Evolutionary conservation across 352 stramenopile species (phyloP).

Genomic region (Phytophthora pluvialis): DNA sequence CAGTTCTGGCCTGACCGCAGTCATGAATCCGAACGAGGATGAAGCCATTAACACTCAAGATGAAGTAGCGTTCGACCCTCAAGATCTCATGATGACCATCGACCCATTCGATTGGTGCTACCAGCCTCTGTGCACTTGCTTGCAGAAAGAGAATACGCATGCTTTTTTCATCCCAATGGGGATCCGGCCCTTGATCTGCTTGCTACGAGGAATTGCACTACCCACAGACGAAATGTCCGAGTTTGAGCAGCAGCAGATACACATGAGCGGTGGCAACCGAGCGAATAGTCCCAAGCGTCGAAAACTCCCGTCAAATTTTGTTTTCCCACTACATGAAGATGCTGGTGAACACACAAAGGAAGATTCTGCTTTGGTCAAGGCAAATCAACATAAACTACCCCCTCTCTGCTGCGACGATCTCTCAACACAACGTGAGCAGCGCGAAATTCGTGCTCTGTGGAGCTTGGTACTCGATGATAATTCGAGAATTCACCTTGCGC

Average conservation of each 20-base stretch:
- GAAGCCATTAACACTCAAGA: not conserved
- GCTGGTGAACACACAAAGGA: slow-evolving; percentile 1
- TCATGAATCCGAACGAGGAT: not conserved
- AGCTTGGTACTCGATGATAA: slow-evolving; percentile 8
- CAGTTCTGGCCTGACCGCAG: not conserved
- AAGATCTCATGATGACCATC: slow-evolving; percentile 50
- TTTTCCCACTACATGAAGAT: slow-evolving; percentile 25
- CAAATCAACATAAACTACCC: slow-evolving; percentile 2
- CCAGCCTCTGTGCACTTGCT: slow-evolving; percentile 33
- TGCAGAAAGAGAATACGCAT: slow-evolving; percentile 27
- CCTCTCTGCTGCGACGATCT: slow-evolving; percentile 10
- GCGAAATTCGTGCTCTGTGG: slow-evolving; percentile 26
- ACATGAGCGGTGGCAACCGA: not conserved
- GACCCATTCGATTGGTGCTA: slow-evolving; percentile 75
- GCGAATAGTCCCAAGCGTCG: slow-evolving; percentile 2
- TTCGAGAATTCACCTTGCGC: slow-evolving; percentile 41
- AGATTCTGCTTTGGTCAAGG: not conserved
- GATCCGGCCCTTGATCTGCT: slow-evolving; percentile 37
- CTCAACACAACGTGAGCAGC: not conserved
- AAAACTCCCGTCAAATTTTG: slow-evolving; percentile 51
- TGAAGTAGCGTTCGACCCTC: slow-evolving; percentile 28
- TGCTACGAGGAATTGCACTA: slow-evolving; percentile 42
- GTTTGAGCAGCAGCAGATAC: slow-evolving; percentile 27
- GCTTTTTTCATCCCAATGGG: slow-evolving; percentile 55
- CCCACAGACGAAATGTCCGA: slow-evolving; percentile 63